Percentiles rank a stretch among this genome's conserved stretches.
These are phyloP conservation scores for Aristolochia californica DNA, from an alignment of 164 flowering plant species.

Conservation along the genomic window DNA sequence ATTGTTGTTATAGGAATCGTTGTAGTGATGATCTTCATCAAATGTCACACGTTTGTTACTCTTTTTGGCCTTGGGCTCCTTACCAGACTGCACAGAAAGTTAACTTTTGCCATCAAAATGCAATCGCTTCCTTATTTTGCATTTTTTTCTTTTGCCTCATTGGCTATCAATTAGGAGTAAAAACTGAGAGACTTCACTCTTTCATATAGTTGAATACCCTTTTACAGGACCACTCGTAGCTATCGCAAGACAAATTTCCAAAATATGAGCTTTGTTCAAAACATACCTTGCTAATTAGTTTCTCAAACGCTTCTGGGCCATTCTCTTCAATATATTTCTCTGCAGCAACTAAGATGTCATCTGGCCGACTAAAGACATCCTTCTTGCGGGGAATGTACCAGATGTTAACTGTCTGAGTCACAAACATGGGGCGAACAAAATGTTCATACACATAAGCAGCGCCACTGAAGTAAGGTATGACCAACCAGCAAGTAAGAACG, in stretches of 20 bases:
- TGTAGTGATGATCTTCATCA: neutral
- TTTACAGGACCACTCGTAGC: no score
- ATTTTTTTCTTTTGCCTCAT: neutral
- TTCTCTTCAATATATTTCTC: slow-evolving; percentile 69
- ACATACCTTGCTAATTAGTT: slow-evolving; percentile 46
- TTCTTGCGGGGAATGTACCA: slow-evolving; percentile 68
- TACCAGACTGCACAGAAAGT: neutral
- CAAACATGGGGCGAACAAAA: slow-evolving; percentile 61
- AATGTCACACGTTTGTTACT: neutral
- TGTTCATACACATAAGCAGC: slow-evolving; percentile 73
- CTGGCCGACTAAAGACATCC: slow-evolving; percentile 38
- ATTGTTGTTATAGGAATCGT: neutral
- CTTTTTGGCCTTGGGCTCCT: neutral
- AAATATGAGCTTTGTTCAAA: slow-evolving; percentile 2
- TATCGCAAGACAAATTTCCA: neutral
- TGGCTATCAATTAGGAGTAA: neutral
- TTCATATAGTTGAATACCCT: no score
- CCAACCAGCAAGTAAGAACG: slow-evolving; percentile 67
- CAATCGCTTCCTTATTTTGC: neutral
- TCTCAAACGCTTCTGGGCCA: slow-evolving; percentile 73
- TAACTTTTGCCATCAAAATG: neutral
- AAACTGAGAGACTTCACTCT: neutral
- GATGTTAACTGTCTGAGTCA: slow-evolving; percentile 35
- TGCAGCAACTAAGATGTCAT: slow-evolving; percentile 63
- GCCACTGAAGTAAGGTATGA: slow-evolving; percentile 79